Conservation (phyloP, 2,329 filamentous ascomycete genomes). For the Fusarium pseudoanthophilum region DNA sequence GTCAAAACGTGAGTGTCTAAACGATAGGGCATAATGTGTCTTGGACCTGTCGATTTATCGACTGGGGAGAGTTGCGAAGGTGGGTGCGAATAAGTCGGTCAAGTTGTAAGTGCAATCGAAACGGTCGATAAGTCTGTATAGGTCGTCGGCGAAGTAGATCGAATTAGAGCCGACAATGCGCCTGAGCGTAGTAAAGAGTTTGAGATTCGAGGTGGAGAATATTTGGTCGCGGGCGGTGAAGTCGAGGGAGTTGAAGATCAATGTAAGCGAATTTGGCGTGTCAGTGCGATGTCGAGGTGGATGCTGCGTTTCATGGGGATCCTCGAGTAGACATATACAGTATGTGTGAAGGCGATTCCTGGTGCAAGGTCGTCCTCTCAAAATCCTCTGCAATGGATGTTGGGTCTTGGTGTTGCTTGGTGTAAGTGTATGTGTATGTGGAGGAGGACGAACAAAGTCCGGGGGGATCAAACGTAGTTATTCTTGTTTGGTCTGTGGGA, state of each 20-base stretch:
- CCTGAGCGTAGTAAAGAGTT: constrained; percentile 21
- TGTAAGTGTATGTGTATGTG: constrained; percentile 41
- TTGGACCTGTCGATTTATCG: constrained; percentile 49
- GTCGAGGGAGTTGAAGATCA: constrained; percentile 17
- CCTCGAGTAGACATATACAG: constrained; percentile 39
- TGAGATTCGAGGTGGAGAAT: constrained; percentile 10
- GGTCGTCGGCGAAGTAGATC: constrained; percentile 37
- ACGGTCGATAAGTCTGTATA: not conserved
- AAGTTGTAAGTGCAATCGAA: constrained; percentile 21
- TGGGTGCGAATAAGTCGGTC: constrained; percentile 10
- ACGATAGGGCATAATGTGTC: constrained; percentile 78
- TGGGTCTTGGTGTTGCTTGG: constrained; percentile 20
- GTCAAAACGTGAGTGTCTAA: constrained; percentile 88
- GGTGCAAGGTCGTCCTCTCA: constrained; percentile 24
- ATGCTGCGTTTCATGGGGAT: constrained; percentile 41
- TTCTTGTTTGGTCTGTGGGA: constrained; percentile 44
- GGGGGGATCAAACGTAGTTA: constrained; percentile 46
- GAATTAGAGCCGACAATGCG: constrained; percentile 37
- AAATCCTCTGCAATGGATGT: constrained; percentile 20
- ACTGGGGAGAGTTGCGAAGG: constrained; percentile 47
- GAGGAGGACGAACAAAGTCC: constrained; percentile 40
- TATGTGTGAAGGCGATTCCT: constrained; percentile 25
- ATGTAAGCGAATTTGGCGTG: constrained; percentile 33
- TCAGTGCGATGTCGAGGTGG: constrained; percentile 32
- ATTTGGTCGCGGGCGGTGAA: constrained; percentile 9